Evolutionary conservation across 257 asterid species (phyloP).

Genomic region (Primulina eburnea): DNA sequence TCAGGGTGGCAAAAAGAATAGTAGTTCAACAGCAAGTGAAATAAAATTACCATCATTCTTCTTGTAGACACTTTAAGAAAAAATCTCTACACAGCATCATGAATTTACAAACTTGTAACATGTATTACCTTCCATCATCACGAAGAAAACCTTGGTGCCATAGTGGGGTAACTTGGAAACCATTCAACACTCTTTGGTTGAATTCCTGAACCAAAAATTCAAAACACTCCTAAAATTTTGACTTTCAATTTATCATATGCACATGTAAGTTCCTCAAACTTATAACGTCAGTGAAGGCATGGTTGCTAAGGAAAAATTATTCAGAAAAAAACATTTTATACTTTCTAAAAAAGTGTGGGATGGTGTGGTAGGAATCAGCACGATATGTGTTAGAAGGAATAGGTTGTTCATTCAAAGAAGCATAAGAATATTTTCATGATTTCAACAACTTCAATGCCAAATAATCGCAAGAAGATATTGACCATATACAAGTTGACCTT

Average conservation of each 20-base stretch:
- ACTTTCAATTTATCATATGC: conserved; percentile 6
- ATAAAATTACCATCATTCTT: neutral
- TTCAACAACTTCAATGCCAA: neutral
- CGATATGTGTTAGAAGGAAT: no score
- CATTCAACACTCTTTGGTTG: conserved; percentile 65
- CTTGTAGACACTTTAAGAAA: conserved; percentile 2
- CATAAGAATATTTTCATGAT: conserved; percentile 10
- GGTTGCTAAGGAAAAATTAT: neutral
- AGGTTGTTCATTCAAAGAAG: neutral
- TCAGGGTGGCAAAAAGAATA: neutral
- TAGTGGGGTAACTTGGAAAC: conserved; percentile 93
- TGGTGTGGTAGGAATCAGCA: no score
- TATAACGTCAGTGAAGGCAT: neutral
- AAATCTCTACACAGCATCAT: conserved; percentile 5
- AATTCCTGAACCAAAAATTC: conserved; percentile 60
- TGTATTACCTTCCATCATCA: conserved; percentile 78
- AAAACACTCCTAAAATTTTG: conserved; percentile 8
- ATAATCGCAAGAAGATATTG: neutral
- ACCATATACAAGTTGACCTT: neutral
- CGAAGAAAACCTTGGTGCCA: conserved; percentile 91
- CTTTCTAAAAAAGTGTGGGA: no score
- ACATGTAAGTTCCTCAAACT: conserved; percentile 19
- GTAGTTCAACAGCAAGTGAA: no score
- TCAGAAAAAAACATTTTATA: neutral
- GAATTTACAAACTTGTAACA: conserved; percentile 4